Conservation (phyloP, 805 yeast genomes). For the Wickerhamiella bombiphila region DNA sequence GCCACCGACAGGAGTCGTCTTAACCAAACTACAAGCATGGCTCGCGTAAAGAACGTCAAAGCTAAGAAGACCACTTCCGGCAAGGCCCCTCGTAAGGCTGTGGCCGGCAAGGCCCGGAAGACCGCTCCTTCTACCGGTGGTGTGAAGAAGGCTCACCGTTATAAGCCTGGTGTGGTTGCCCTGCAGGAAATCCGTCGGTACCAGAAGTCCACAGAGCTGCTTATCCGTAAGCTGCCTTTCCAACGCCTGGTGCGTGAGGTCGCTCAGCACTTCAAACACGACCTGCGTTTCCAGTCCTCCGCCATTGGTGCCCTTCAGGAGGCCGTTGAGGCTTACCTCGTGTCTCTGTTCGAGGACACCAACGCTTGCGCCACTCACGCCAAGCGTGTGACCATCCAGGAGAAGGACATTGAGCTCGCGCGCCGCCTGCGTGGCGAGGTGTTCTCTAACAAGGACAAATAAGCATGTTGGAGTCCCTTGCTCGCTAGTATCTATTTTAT, state of each 20-base stretch:
- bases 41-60: conserved; percentile 44
- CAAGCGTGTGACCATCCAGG: conserved; percentile 85
- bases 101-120: conserved; percentile 82
- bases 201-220: conserved; percentile 76
- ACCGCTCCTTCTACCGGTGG: conserved; percentile 82
- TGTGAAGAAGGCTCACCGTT: conserved; percentile 86
- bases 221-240: conserved; percentile 81
- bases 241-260: conserved; percentile 82
- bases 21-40: conserved; percentile 17
- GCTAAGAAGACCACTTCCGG: conserved; percentile 88
- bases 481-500: neutral
- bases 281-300: conserved; percentile 71
- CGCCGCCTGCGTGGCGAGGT: conserved; percentile 81
- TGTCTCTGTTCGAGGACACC: conserved; percentile 75
- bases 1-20: neutral
- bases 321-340: conserved; percentile 80
- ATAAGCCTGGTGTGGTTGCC: conserved; percentile 91
- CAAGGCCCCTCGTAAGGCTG: conserved; percentile 85
- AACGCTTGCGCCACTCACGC: conserved; percentile 88
- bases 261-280: conserved; percentile 19
- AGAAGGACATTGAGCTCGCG: conserved; percentile 82
- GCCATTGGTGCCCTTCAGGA: conserved; percentile 87
- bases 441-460: conserved; percentile 15
- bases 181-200: conserved; percentile 85
- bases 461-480: neutral